Evolutionary conservation across 176 grass and related monocot species (phyloP), one percentile per base, ranked within the genome.

Genomic region (Hsuehochloa calcarea): DNA sequence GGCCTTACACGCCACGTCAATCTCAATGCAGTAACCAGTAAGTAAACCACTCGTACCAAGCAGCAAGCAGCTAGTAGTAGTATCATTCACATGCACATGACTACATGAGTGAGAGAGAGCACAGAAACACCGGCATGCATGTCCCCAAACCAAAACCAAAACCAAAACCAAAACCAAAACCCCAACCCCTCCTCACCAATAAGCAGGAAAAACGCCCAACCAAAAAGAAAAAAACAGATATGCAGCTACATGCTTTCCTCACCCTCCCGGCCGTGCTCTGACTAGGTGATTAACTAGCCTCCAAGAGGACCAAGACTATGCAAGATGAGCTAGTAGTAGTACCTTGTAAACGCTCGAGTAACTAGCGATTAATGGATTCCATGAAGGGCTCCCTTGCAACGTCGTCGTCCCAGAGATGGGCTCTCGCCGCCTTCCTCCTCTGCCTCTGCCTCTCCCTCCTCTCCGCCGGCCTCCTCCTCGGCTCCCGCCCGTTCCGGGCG

Each of bases 111-210:
- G 60, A 5, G 4, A 60, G 6, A 3, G 25, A 4, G 74, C 46
- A 49, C 12, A 19, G 22, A 58, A 22, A 56, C 54, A 56, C 6
- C 54, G 20, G 54, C 19, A 8, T 22, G 8, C 19, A 65, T 5
- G 14, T 29, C 41, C 37, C 1, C 70, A 37, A 68, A 62, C 22
- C 39, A 41, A 45, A 73, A 87, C 89, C 90, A 88, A 77, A 84
- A 74, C 70, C 82, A n/a, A 37, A 68, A 62, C 22, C 39, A 41
- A 45, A 73, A 87, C 89, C 90, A 88, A 77, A 84, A 74, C 70
- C 82, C 70, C 81, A 88, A 88, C 90, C 64, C 71, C 81, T 87
- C 75, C 80, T 62, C 65, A 91, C 85, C 82, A 63, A 65, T 55
- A 65, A 49, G 14, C 19, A 54, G 15, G 4, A 20, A 60, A 17